Evolutionary conservation across 2,329 filamentous ascomycete species (phyloP), one percentile per base, ranked within the genome.

Genomic region (Fusarium sp.): DNA sequence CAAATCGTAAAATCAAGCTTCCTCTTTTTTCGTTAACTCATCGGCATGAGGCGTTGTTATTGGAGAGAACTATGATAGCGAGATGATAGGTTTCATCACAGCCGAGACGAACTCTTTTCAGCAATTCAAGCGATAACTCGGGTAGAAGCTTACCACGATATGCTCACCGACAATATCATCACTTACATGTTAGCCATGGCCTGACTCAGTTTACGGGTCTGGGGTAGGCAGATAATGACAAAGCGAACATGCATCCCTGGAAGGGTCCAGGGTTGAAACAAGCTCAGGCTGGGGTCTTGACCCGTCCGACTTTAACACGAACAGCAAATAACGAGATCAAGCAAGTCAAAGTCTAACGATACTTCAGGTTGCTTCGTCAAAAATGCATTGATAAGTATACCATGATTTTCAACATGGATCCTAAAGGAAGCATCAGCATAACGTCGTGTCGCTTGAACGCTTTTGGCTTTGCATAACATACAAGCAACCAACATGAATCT

Each of bases 171-270:
- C 58, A 61, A 57, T 54, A 45, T 59, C 33, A 46, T 69, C 66
- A 58, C 28, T 67, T 65, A 45, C 64, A 74, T 73, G 40, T 55
- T 60, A 66, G 54, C 51, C 48, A 53, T 50, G 71, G 57, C 65
- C 64, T 66, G 57, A 69, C 72, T 72, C 68, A 58, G 43, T 63
- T 28, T 51, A 62, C 51, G 44, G 48, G 68, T 73, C 72, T 65
- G 72, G 72, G 72, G 72, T 72, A 73, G 66, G 57, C 42, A 57
- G 58, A 72, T 52, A 59, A 69, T 68, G 48, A 45, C 53, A 53
- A 62, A 60, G 44, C 60, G 38, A 63, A 34, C 40, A 59, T 44
- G 42, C 42, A 54, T 58, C 61, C 65, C 55, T 57, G 58, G 40
- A 43, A 34, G 34, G 38, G 42, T 60, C 49, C 34, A 62, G 63